phyloP scores from a whole-genome alignment of 169 alveolate species.

The Eimeria praecox region DNA sequence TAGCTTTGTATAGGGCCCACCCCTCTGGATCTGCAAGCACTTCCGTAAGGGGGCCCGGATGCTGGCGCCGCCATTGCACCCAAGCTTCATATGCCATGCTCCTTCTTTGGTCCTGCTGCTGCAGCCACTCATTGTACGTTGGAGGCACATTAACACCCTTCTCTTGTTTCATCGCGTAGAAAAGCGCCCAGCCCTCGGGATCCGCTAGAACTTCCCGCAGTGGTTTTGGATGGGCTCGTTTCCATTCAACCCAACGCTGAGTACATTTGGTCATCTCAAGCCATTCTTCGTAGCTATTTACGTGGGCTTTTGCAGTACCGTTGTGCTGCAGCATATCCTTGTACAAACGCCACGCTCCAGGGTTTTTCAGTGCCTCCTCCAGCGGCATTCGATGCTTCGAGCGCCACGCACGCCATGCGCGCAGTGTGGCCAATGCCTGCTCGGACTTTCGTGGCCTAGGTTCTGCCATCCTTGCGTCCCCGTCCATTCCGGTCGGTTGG shows the following conservation, averaged over 20 bases:
- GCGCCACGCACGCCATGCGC: conserved; percentile 80
- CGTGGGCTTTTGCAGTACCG: conserved; percentile 27
- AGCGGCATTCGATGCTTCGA: conserved; percentile 65
- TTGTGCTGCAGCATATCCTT: conserved; percentile 70
- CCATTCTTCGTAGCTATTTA: conserved; percentile 63
- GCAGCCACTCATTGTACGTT: conserved; percentile 74
- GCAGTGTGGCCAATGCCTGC: conserved; percentile 59
- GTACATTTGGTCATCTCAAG: conserved; percentile 57
- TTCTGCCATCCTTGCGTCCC: conserved; percentile 48
- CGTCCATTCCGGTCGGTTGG: conserved; percentile 54
- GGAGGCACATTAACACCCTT: conserved; percentile 72
- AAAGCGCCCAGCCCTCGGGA: conserved; percentile 78
- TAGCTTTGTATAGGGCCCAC: conserved; percentile 73
- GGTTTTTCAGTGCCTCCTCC: conserved; percentile 78
- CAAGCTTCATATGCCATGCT: conserved; percentile 52
- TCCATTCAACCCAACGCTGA: conserved; percentile 77
- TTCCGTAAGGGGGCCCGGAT: conserved; percentile 71
- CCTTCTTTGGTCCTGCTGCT: conserved; percentile 67
- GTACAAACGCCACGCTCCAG: conserved; percentile 72
- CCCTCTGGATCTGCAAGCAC: conserved; percentile 81
- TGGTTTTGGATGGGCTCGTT: conserved; percentile 60
- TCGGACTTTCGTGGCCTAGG: conserved; percentile 65
- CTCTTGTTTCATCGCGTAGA: conserved; percentile 74
- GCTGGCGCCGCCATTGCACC: conserved; percentile 78
- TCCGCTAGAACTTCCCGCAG: conserved; percentile 75